These are phyloP conservation scores for Coniferiporia weirii DNA, from an alignment of 1,284 basidiomycete species.

Conservation along the genomic window DNA sequence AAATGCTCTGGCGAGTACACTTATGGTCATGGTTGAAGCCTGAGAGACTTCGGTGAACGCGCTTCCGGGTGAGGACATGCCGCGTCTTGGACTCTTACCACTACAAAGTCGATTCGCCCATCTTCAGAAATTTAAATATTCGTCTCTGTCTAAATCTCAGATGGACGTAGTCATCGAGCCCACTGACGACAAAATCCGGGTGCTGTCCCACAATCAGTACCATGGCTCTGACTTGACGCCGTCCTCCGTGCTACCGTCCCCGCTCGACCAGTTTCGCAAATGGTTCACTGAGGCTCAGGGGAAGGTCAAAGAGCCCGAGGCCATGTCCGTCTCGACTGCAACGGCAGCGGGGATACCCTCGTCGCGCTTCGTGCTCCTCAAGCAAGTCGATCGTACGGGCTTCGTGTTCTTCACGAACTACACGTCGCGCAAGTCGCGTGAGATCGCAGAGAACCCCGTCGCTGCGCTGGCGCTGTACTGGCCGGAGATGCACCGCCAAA, in stretches of 20 bases:
- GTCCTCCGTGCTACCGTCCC: slow-evolving; percentile 52
- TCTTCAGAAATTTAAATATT: not conserved
- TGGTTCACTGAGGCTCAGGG: slow-evolving; percentile 76
- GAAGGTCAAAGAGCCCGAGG: slow-evolving; percentile 77
- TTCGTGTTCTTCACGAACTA: slow-evolving; percentile 99
- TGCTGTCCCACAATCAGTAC: slow-evolving; percentile 77
- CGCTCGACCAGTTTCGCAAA: slow-evolving; percentile 75
- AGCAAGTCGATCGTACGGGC: slow-evolving; percentile 78
- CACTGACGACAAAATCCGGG: slow-evolving; percentile 38
- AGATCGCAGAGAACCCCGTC: slow-evolving; percentile 72
- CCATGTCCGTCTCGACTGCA: slow-evolving; percentile 83
- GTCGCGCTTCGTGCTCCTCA: slow-evolving; percentile 87
- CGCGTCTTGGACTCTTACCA: slow-evolving; percentile 10
- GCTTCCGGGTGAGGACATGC: not conserved
- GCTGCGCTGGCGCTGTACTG: slow-evolving; percentile 90
- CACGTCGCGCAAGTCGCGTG: slow-evolving; percentile 83
- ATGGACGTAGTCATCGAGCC: slow-evolving; percentile 22
- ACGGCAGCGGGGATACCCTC: slow-evolving; percentile 73
- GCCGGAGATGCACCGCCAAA: slow-evolving; percentile 77
- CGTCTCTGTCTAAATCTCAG: not conserved
- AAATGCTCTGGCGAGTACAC: not conserved
- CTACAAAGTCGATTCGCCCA: not conserved
- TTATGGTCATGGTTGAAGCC: slow-evolving; percentile 1
- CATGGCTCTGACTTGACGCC: slow-evolving; percentile 59
- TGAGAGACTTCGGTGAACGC: not conserved